Evolutionary conservation across 495 filamentous ascomycete species (phyloP), one percentile per base, ranked within the genome.

Genomic region (Collariella sp.): DNA sequence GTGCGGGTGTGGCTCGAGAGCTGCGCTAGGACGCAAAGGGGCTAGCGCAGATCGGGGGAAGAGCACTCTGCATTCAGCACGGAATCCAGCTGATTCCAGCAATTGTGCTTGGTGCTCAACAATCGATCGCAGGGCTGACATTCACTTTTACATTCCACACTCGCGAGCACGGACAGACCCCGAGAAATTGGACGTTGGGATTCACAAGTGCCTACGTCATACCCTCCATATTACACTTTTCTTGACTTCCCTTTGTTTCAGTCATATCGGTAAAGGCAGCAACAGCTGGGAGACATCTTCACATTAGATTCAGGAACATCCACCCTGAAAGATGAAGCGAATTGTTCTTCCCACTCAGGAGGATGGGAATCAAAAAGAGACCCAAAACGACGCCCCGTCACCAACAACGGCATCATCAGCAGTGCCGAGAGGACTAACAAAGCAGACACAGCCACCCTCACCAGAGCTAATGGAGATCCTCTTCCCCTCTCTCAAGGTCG

Each of bases 401-500:
- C n/a, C 50, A 6, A 2, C 47, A 52, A n/a, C 54, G n/a, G 6
- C 31, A 12, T 23, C 40, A 11, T 43, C 54, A 12, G 23, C 56
- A 18, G 46, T 15, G 46, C 33, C 42, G 26, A 39, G 18, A 18
- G 12, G 40, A 23, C 16, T 23, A 42, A 24, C 11, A 7, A 31
- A 33, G 22, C 45, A 49, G 45, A 51, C 48, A 41, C 26, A 51
- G 31, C 57, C 72, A 42, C 67, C 73, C 16, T 65, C 70, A 0
- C 51, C 60, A 0, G 74, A 76, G 35, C 56, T 74, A 0, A 45
- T 70, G 33, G 69, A 73, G 7, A 66, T 72, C 18, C 22, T 76
- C 0, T 63, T 66, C n/a, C 62, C 69, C 4, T 62, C 68, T 7
- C 56, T 70, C 12, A 54, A 63, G 53, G 62, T 67, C 13, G 69